A percentile compares a stretch with the other conserved stretches of the same genome.
These are phyloP conservation scores for Aeminium ludgeri DNA, from an alignment of 495 filamentous ascomycete genomes.

Conservation along the genomic window DNA sequence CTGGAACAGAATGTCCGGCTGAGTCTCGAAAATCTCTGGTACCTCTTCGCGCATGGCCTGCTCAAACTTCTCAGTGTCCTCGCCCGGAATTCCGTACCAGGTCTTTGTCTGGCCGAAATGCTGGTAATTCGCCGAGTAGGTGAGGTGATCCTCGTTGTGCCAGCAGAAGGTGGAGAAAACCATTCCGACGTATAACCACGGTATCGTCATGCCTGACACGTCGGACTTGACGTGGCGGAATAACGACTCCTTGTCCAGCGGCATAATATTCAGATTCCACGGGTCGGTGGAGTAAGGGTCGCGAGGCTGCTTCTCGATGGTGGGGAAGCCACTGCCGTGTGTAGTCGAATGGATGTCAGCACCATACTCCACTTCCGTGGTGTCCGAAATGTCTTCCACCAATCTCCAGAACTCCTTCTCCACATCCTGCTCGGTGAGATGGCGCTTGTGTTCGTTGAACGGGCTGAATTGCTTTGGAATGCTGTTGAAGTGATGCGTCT, in stretches of 20 bases:
- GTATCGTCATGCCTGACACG: conserved; percentile 99
- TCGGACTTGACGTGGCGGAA: conserved; percentile 96
- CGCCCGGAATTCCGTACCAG: conserved; percentile 95
- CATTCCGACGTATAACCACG: conserved; percentile 99
- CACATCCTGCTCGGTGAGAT: conserved; percentile 87
- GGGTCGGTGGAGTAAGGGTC: conserved; percentile 74
- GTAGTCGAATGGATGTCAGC: conserved; percentile 98
- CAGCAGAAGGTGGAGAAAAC: conserved; percentile 99
- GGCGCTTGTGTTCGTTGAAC: conserved; percentile 36
- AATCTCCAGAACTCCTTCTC: conserved; percentile 95
- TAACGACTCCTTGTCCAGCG: conserved; percentile 76
- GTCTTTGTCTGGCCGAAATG: conserved; percentile 98
- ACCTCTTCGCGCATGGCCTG: conserved; percentile 87
- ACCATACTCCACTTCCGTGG: conserved; percentile 94
- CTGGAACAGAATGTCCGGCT: conserved; percentile 93
- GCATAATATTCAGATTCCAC: conserved; percentile 93
- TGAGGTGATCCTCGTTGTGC: conserved; percentile 97
- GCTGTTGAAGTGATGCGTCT: conserved; percentile 61
- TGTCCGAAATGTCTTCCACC: conserved; percentile 82
- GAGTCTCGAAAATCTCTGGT: conserved; percentile 90
- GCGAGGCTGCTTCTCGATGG: conserved; percentile 75
- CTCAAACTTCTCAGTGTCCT: conserved; percentile 88
- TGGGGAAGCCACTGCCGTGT: conserved; percentile 94
- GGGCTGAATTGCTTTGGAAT: conserved; percentile 12
- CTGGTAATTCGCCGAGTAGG: conserved; percentile 97